These are phyloP conservation scores for Cladosporium cucumerinum DNA, from an alignment of 2,329 filamentous ascomycete species.

Conservation along the genomic window DNA sequence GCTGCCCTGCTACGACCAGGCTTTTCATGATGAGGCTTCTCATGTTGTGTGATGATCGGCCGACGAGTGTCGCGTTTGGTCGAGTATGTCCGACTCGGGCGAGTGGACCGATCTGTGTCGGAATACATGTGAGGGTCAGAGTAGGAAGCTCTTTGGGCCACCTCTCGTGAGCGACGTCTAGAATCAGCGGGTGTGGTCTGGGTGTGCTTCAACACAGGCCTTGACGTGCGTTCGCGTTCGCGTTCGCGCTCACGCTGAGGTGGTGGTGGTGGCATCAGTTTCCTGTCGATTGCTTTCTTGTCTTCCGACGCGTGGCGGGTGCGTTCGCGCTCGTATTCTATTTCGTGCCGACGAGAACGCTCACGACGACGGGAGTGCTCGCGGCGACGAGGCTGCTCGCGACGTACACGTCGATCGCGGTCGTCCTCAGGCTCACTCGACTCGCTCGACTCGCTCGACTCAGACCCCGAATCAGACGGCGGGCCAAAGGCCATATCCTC, in stretches of 20 bases:
- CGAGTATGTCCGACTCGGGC: constrained; percentile 21
- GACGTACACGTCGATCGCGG: not conserved
- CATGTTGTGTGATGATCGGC: constrained; percentile 32
- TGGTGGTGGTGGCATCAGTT: constrained; percentile 21
- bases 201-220: constrained; percentile 18
- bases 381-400: not conserved
- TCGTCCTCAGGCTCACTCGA: constrained; percentile 1
- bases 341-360: constrained; percentile 10
- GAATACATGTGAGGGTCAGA: constrained; percentile 23
- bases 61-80: constrained; percentile 29
- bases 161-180: constrained; percentile 8
- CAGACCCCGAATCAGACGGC: constrained; percentile 7
- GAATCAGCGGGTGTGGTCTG: constrained; percentile 12
- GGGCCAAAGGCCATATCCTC: constrained; percentile 1
- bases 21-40: constrained; percentile 28
- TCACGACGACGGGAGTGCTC: constrained; percentile 11
- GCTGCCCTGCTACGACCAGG: constrained; percentile 33
- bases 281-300: constrained; percentile 16
- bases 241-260: not conserved
- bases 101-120: constrained; percentile 28
- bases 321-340: constrained; percentile 9
- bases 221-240: not conserved
- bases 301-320: not conserved
- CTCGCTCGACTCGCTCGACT: not conserved
- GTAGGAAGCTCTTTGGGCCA: constrained; percentile 17